A percentile compares a stretch with the other conserved stretches of the same genome.
These are phyloP conservation scores for Clitopilus hobsonii DNA, from an alignment of 768 basidiomycete genomes.

Conservation along the genomic window DNA sequence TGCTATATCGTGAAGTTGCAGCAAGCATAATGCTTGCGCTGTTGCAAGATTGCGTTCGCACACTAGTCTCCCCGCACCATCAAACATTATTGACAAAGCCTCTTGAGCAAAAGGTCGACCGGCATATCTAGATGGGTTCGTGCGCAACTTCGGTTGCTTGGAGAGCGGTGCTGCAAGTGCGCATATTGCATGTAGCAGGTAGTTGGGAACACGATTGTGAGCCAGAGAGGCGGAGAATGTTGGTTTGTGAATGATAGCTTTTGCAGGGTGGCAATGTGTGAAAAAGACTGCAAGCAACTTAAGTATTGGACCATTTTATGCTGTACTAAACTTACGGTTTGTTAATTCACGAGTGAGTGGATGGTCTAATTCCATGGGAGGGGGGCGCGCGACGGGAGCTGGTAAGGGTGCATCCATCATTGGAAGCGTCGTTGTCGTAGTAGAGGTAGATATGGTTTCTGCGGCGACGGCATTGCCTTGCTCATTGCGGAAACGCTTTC, in stretches of 20 bases:
- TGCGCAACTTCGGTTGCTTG: slow-evolving; percentile 57
- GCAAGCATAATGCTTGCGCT: slow-evolving; percentile 70
- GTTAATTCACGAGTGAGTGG: slow-evolving; percentile 68
- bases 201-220: slow-evolving; percentile 60
- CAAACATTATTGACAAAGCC: slow-evolving; percentile 67
- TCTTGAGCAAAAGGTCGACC: slow-evolving; percentile 56
- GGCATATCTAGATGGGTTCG: slow-evolving; percentile 48
- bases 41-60: slow-evolving; percentile 64
- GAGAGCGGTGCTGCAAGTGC: slow-evolving; percentile 77
- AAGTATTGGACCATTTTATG: slow-evolving; percentile 10
- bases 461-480: slow-evolving; percentile 30
- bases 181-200: slow-evolving; percentile 71
- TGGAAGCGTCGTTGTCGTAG: slow-evolving; percentile 17
- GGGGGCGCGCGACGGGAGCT: slow-evolving; percentile 35
- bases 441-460: slow-evolving; percentile 27
- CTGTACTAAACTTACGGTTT: slow-evolving; percentile 46
- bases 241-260: slow-evolving; percentile 74
- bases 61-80: slow-evolving; percentile 56
- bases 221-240: slow-evolving; percentile 66
- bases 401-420: slow-evolving; percentile 34
- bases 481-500: slow-evolving; percentile 49
- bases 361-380: slow-evolving; percentile 49
- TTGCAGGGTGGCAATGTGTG: slow-evolving; percentile 74
- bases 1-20: slow-evolving; percentile 62
- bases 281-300: slow-evolving; percentile 61